These are phyloP conservation scores for Globisporangium acanthophoron DNA, from an alignment of 352 stramenopile species.

Conservation along the genomic window DNA sequence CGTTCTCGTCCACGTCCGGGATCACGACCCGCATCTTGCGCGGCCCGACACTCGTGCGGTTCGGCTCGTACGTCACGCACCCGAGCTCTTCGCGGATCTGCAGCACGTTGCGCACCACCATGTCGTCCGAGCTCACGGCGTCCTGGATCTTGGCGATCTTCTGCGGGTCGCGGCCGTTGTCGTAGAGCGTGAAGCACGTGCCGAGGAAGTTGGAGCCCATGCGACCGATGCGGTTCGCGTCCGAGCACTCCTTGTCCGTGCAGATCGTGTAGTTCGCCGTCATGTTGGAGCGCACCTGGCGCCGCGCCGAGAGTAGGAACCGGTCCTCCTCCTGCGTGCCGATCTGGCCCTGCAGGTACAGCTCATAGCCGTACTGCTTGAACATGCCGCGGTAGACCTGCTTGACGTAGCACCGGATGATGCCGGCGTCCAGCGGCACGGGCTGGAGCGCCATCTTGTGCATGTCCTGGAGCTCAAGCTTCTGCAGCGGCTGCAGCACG, in stretches of 20 bases:
- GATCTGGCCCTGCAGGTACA: constrained; percentile 82
- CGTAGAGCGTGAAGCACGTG: constrained; percentile 84
- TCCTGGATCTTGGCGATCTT: constrained; percentile 87
- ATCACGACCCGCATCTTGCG: constrained; percentile 85
- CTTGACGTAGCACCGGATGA: constrained; percentile 87
- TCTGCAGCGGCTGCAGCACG: constrained; percentile 79
- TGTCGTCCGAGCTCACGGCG: constrained; percentile 60
- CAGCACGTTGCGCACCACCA: constrained; percentile 71
- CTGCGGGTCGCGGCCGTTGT: constrained; percentile 85
- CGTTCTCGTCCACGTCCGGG: constrained; percentile 77
- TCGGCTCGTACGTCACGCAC: constrained; percentile 84
- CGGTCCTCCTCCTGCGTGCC: constrained; percentile 79
- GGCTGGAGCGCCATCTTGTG: constrained; percentile 69
- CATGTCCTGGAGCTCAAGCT: constrained; percentile 78
- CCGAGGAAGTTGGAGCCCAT: constrained; percentile 88
- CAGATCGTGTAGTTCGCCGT: constrained; percentile 85
- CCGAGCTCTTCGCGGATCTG: constrained; percentile 84
- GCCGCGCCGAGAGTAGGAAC: constrained; percentile 67
- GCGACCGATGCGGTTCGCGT: constrained; percentile 69
- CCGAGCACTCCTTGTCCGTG: constrained; percentile 75
- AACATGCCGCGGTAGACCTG: constrained; percentile 85
- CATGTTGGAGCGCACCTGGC: constrained; percentile 87
- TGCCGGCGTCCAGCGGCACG: constrained; percentile 75
- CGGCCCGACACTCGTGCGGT: constrained; percentile 79
- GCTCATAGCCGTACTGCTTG: constrained; percentile 83